Conservation (phyloP, 2,329 filamentous ascomycete species). For the Kalaharituber pfeilii region DNA sequence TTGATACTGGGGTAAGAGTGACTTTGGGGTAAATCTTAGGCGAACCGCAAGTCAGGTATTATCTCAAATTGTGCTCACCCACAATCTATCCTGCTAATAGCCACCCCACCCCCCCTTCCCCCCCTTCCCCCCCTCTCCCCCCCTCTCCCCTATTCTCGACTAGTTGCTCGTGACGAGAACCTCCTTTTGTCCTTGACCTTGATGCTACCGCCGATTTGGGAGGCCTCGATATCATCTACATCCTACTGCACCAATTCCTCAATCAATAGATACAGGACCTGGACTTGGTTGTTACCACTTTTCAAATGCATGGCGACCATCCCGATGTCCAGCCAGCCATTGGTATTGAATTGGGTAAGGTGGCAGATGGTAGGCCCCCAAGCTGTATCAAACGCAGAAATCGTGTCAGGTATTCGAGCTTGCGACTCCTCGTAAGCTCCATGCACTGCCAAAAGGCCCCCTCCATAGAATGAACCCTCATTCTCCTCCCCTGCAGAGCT, state of each 20-base stretch:
- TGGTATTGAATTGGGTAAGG: not conserved
- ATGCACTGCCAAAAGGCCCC: too few relatives aligned
- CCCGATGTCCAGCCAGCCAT: not conserved
- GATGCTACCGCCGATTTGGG: not conserved
- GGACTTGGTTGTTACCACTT: not conserved
- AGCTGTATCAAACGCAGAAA: not conserved
- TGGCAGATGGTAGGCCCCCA: not conserved
- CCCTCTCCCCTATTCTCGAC: too few relatives aligned
- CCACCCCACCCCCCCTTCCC: too few relatives aligned
- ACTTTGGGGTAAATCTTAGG: too few relatives aligned
- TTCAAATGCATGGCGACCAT: not conserved
- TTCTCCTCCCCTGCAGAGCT: not conserved
- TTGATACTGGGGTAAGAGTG: too few relatives aligned
- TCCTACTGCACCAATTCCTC: not conserved
- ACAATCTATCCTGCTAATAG: too few relatives aligned
- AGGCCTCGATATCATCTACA: not conserved
- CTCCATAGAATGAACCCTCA: not conserved
- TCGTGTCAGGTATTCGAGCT: not conserved
- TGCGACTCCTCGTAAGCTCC: not conserved
- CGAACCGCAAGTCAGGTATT: too few relatives aligned
- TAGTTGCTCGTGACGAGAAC: not conserved
- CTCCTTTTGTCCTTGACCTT: not conserved
- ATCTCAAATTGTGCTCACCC: too few relatives aligned
- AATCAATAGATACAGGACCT: not conserved
- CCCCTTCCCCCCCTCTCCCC: too few relatives aligned